Evolutionary conservation across 176 grass and related monocot species (phyloP).

Genomic region (Oryza officinalis): DNA sequence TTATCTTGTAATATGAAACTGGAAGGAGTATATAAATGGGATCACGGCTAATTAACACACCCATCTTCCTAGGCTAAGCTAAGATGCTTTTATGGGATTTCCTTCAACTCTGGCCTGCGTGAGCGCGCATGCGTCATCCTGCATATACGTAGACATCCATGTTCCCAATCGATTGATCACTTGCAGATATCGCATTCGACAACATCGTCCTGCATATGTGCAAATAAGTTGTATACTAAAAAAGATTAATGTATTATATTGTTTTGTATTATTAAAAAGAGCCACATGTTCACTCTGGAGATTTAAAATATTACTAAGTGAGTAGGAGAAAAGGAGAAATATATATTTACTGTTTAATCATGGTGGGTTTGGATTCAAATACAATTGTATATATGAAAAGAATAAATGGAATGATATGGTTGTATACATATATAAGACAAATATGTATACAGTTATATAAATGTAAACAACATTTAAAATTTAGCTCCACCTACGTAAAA

Average conservation of each 20-base stretch:
- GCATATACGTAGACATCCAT: not conserved
- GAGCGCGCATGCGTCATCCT: not conserved
- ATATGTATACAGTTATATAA: too few relatives aligned
- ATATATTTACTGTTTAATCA: not conserved
- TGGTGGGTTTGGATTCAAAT: not conserved
- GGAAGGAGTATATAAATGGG: too few relatives aligned
- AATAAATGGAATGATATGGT: too few relatives aligned
- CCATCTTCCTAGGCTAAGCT: too few relatives aligned
- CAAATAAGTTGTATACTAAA: not conserved
- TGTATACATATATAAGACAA: not conserved
- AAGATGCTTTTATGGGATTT: too few relatives aligned
- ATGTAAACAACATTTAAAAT: too few relatives aligned
- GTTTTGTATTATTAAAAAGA: not conserved
- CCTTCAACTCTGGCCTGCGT: not conserved
- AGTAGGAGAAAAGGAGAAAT: not conserved
- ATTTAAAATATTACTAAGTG: not conserved
- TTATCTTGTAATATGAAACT: too few relatives aligned
- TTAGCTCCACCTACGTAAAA: too few relatives aligned
- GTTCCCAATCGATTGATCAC: conserved; percentile 1
- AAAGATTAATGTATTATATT: too few relatives aligned
- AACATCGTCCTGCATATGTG: conserved; percentile 14
- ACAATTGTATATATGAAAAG: not conserved
- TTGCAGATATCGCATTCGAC: conserved; percentile 53
- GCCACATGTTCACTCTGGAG: too few relatives aligned
- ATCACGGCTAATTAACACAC: too few relatives aligned